phyloP scores from a whole-genome alignment of 116 monocot genomes.

The Dioscorea cayenensis region DNA sequence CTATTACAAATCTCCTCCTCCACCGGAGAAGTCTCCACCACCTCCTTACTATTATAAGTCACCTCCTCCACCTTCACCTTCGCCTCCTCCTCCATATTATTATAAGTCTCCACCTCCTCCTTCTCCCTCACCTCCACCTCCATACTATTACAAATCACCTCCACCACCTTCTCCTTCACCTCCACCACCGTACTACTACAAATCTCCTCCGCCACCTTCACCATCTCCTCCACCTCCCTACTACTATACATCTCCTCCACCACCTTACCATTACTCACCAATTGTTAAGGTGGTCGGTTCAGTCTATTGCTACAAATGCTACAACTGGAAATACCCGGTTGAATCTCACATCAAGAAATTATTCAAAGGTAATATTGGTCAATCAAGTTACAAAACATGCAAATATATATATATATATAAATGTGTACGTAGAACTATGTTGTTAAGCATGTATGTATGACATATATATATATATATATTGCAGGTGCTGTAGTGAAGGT shows the following conservation, averaged over 20 bases:
- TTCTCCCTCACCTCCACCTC: slow-evolving; percentile 12
- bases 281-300: slow-evolving; percentile 33
- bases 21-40: background rate
- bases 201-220: background rate
- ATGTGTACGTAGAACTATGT: too few relatives aligned
- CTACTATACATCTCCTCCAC: slow-evolving; percentile 15
- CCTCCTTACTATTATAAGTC: slow-evolving; percentile 13
- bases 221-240: slow-evolving; percentile 13
- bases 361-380: slow-evolving; percentile 16
- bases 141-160: slow-evolving; percentile 24
- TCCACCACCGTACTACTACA: background rate
- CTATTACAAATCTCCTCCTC: slow-evolving; percentile 15
- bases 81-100: slow-evolving; percentile 19
- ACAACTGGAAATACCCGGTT: slow-evolving; percentile 15
- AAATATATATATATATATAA: too few relatives aligned
- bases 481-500: slow-evolving; percentile 38
- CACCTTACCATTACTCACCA: slow-evolving; percentile 14
- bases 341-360: slow-evolving; percentile 33
- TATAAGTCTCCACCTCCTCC: slow-evolving; percentile 21
- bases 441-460: background rate
- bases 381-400: too few relatives aligned
- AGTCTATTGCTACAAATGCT: slow-evolving; percentile 38
- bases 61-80: slow-evolving; percentile 12
- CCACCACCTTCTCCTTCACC: slow-evolving; percentile 13
- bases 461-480: background rate